Evolutionary conservation across 148 eudicot species (phyloP), one percentile per base, ranked within the genome.

Genomic region (Oxyria digyna): DNA sequence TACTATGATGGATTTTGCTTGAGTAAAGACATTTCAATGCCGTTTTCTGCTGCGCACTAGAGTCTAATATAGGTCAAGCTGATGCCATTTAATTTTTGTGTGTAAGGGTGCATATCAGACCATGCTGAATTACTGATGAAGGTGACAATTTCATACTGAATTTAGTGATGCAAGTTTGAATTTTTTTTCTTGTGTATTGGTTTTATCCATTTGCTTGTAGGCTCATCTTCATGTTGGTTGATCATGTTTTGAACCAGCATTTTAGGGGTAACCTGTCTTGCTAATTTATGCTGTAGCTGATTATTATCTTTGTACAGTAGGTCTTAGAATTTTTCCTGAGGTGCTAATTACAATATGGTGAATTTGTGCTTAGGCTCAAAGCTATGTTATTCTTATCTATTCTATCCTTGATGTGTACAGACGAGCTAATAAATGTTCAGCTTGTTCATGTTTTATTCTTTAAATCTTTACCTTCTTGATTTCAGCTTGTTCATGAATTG

Each of bases 301-400:
- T 35, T 35, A 1, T 13, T 14, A 13, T 43, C n/a, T 43, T 18
- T 43, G 23, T 20, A 0, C 18, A n/a, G 52, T 46, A n/a, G 10
- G 52, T 6, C 20, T 46, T 12, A 27, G 64, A 35, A 27, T 26
- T 57, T 29, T 12, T 8, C n/a, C 15, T 14, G 35, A 13, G n/a
- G 12, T 21, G 27, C 57, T 50, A 8, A 50, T 23, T 21, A 1
- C n/a, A 74, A 15, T 70, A 69, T 17, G 72, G 10, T 8, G n/a
- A n/a, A n/a, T n/a, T n/a, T n/a, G 74, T 69, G 42, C 72, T 64
- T 68, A 72, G 15, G 62, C 41, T 54, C 27, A 43, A 62, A 67
- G 67, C 23, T 48, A 59, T 55, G 20, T 70, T 41, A 26, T 57
- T 63, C 6, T 55, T 48, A 3, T 62, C 55, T 6, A 57, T 52